Conservation (phyloP, 1,139 yeast species). For the Hyphopichia pseudoburtonii region DNA sequence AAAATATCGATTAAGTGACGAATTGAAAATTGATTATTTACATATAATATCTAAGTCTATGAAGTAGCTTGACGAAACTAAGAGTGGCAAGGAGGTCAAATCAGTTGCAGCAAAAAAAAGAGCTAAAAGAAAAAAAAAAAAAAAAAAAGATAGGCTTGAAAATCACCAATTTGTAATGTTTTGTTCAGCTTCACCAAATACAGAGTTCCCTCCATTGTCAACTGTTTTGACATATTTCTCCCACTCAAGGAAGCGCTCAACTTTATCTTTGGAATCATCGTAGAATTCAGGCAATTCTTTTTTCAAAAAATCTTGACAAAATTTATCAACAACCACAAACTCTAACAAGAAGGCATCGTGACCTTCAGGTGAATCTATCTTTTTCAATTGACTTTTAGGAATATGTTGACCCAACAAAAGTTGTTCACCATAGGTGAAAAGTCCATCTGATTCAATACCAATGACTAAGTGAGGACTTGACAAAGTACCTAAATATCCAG, state of each 20-base stretch:
- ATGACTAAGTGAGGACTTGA: slow-evolving; percentile 76
- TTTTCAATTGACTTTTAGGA: slow-evolving; percentile 66
- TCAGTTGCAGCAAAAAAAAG: no score
- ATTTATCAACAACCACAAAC: slow-evolving; percentile 74
- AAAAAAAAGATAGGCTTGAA: no score
- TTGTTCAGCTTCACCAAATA: slow-evolving; percentile 93
- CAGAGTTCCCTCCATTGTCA: slow-evolving; percentile 60
- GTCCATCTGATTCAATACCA: slow-evolving; percentile 90
- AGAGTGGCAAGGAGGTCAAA: no score
- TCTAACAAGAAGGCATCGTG: slow-evolving; percentile 95
- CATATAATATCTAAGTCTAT: no score
- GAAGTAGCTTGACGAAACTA: no score
- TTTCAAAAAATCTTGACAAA: slow-evolving; percentile 65
- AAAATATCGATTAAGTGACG: no score
- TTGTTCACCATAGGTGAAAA: slow-evolving; percentile 91
- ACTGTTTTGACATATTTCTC: slow-evolving; percentile 35
- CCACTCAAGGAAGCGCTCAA: slow-evolving; percentile 56
- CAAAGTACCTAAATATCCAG: slow-evolving; percentile 49
- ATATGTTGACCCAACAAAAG: slow-evolving; percentile 74
- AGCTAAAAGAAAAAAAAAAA: no score
- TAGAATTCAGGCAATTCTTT: slow-evolving; percentile 57
- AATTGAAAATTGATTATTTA: no score
- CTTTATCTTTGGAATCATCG: slow-evolving; percentile 41
- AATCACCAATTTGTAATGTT: slow-evolving; percentile 81
- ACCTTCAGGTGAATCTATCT: slow-evolving; percentile 91